Conservation (phyloP, 202 grass and related monocot species). For the Schoenoplectus tabernaemontani region DNA sequence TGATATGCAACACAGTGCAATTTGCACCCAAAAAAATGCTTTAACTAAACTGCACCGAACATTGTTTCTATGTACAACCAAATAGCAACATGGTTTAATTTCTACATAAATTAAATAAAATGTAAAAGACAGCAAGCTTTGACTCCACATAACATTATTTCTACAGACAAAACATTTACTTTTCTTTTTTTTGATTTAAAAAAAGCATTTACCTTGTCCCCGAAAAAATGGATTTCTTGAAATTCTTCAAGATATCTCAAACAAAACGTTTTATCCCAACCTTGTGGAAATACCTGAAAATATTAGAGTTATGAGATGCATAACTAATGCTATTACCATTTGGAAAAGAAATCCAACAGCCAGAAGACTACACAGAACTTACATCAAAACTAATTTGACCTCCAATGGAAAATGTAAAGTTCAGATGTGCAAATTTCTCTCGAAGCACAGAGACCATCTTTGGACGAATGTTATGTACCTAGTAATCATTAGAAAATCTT, state of each 20-base stretch:
- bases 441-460: constrained; percentile 89
- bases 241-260: constrained; percentile 96
- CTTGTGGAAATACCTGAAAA: constrained; percentile 78
- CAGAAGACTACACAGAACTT: constrained; percentile 24
- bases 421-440: constrained; percentile 82
- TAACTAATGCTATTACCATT: constrained; percentile 15
- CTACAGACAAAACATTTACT: background rate
- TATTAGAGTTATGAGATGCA: background rate
- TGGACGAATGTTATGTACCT: constrained; percentile 80
- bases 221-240: constrained; percentile 96
- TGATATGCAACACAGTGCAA: background rate
- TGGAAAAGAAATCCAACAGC: background rate
- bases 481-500: constrained; percentile 8
- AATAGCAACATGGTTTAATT: background rate
- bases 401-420: constrained; percentile 92
- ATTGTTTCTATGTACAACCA: background rate
- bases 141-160: background rate
- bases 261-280: constrained; percentile 95
- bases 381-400: constrained; percentile 99
- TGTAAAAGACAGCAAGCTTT: background rate
- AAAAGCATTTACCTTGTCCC: constrained; percentile 62
- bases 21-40: no score
- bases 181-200: constrained; percentile 56
- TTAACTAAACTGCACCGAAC: background rate
- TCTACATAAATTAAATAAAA: background rate